A percentile compares a stretch with the other conserved stretches of the same genome.
Evolutionary conservation across 208 protist genomes (phyloP).

Genomic region (Entamoeba moshkovskii): DNA sequence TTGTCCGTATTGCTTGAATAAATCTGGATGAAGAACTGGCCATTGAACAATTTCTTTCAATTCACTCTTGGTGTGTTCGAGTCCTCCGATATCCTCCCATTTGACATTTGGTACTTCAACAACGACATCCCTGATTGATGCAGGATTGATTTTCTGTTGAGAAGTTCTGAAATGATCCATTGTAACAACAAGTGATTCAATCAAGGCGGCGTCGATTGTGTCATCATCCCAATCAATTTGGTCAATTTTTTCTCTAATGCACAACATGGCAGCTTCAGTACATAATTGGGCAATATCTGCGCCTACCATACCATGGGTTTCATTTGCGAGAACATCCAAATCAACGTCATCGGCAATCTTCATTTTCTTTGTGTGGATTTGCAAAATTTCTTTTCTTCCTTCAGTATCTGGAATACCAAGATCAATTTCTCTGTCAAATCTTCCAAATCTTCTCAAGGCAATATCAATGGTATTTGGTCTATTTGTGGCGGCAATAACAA

Average conservation of each 20-base stretch:
- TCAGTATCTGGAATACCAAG: constrained; percentile 98
- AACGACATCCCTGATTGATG: constrained; percentile 89
- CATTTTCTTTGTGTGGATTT: constrained; percentile 99
- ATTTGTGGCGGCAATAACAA: constrained; percentile 99
- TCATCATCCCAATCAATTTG: constrained; percentile 98
- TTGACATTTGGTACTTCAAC: constrained; percentile 95
- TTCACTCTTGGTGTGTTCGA: constrained; percentile 92
- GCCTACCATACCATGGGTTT: constrained; percentile 40
- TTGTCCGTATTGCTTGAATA: constrained; percentile 98
- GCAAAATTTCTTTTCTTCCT: constrained; percentile 90
- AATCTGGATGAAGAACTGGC: constrained; percentile 94
- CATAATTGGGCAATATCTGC: constrained; percentile 74
- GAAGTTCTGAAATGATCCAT: constrained; percentile 93
- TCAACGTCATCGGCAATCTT: constrained; percentile 72
- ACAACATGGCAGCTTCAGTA: constrained; percentile 87
- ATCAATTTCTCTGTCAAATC: constrained; percentile 99
- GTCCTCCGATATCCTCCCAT: constrained; percentile 97
- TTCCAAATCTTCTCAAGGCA: constrained; percentile 93
- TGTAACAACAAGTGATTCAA: constrained; percentile 87
- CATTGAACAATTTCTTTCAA: constrained; percentile 98
- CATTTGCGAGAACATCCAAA: constrained; percentile 14
- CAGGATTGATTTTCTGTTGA: constrained; percentile 82
- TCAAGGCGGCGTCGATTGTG: constrained; percentile 62
- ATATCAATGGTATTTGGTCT: constrained; percentile 95
- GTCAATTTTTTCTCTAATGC: constrained; percentile 98